Evolutionary conservation across 768 basidiomycete genomes (phyloP).

Genomic region (Amanita polypyramis): DNA sequence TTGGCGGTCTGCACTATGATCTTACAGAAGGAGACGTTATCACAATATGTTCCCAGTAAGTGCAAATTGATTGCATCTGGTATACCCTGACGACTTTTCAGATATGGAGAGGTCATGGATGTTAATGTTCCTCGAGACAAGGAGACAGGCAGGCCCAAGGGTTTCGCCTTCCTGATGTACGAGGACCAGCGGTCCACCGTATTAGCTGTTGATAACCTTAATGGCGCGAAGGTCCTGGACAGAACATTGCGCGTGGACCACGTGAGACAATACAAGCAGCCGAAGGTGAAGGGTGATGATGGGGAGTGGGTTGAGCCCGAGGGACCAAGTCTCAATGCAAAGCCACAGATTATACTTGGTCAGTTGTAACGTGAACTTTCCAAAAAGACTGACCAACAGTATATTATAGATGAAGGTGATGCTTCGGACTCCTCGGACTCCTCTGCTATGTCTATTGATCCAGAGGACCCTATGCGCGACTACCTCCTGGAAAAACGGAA

Average conservation of each 20-base stretch:
- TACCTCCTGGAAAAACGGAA: conserved; percentile 70
- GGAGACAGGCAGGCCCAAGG: conserved; percentile 79
- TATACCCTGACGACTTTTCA: conserved; percentile 19
- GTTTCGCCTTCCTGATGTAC: conserved; percentile 98
- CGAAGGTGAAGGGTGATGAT: conserved; percentile 61
- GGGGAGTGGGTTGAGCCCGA: conserved; percentile 85
- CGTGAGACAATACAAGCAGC: conserved; percentile 87
- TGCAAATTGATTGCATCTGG: conserved; percentile 10
- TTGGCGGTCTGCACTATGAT: conserved; percentile 81
- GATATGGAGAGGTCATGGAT: conserved; percentile 96
- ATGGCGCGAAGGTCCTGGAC: conserved; percentile 83
- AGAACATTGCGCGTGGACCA: conserved; percentile 87
- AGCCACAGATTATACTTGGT: conserved; percentile 51
- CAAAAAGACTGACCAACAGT: neutral
- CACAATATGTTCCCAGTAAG: conserved; percentile 95
- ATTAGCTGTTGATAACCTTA: conserved; percentile 97
- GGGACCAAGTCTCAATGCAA: conserved; percentile 80
- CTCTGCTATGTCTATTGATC: conserved; percentile 66
- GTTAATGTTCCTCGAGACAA: conserved; percentile 93
- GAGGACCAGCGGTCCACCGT: conserved; percentile 95
- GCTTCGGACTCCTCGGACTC: conserved; percentile 59
- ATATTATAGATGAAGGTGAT: conserved; percentile 32
- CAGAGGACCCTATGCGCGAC: conserved; percentile 97
- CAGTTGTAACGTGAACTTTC: neutral
- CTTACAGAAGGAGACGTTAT: conserved; percentile 97